These are phyloP conservation scores for Fraxinus sp. DNA, from an alignment of 305 asterid species.

Conservation along the genomic window DNA sequence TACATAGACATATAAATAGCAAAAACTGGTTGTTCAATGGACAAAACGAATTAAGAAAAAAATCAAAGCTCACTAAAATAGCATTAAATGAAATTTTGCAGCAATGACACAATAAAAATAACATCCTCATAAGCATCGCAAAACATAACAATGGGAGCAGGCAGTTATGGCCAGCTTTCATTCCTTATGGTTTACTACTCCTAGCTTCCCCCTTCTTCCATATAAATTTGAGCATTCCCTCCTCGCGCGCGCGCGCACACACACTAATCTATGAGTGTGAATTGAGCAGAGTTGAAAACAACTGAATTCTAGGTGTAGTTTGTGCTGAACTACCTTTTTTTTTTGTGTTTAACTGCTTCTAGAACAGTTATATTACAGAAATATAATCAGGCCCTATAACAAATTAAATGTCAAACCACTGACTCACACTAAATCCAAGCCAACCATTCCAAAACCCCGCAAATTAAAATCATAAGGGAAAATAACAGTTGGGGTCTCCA, in stretches of 20 bases:
- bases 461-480: neutral
- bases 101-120: neutral
- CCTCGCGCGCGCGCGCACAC: neutral
- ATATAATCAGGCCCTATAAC: neutral
- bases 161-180: neutral
- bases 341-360: neutral
- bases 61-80: constrained; percentile 7
- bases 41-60: constrained; percentile 12
- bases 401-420: neutral
- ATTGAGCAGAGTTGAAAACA: neutral
- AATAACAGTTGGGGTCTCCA: neutral
- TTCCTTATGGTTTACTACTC: neutral
- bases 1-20: constrained; percentile 9
- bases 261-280: neutral
- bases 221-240: neutral
- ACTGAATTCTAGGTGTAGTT: neutral
- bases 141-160: neutral
- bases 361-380: neutral
- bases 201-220: neutral
- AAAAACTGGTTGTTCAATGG: neutral
- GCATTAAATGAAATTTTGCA: constrained; percentile 7
- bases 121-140: constrained; percentile 8
- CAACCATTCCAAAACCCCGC: neutral
- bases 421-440: neutral
- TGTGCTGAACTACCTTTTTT: neutral